Evolutionary conservation across 2,329 filamentous ascomycete species (phyloP), one percentile per base, ranked within the genome.

Genomic region (Didymella glomerata): DNA sequence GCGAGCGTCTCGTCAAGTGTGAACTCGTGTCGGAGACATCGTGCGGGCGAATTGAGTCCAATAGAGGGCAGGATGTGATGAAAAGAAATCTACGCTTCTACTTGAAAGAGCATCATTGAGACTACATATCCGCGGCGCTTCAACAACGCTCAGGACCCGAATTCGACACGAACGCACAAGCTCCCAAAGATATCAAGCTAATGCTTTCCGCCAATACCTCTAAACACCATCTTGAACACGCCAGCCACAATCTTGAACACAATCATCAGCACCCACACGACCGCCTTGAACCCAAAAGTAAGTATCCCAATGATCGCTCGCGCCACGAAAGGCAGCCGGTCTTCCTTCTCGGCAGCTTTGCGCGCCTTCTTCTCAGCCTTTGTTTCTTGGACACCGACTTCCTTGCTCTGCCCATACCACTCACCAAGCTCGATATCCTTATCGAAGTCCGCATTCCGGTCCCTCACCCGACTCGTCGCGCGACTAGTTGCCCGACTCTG

Each of bases 221-320:
- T 54, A n/a, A 70, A 72, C 34, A 76, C 68, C 70, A 76, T 75
- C 20, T 78, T 74, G 2, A 80, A 68, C 7, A 80, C 66, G 3
- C 73, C 75, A 34, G 76, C 68, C 20, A 80, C 69, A 36, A 80
- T 69, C 71, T 78, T 81, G 22, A 82, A 72, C 2, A 70, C 73
- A 16, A 80, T 68, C 48, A 73, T 73, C 7, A 82, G 53, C 42
- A 81, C 72, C 61, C 76, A 80, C 2, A 81, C 76, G 2, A 78
- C 72, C 1, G 75, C 71, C 66, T 79, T 81, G 53, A 82, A 76
- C 5, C 71, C 73, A 62, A 81, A 75, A 0, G 74, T 77, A 32
- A 81, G 57, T 24, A 81, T 60, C 1, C 68, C 68, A 4, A 82
- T 71, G 5, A 80, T 68, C 2, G 73, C 76, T 30, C 77, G 69